These are phyloP conservation scores for Cryptococcus maquisensis DNA, from an alignment of 1,284 basidiomycete genomes.

Conservation along the genomic window DNA sequence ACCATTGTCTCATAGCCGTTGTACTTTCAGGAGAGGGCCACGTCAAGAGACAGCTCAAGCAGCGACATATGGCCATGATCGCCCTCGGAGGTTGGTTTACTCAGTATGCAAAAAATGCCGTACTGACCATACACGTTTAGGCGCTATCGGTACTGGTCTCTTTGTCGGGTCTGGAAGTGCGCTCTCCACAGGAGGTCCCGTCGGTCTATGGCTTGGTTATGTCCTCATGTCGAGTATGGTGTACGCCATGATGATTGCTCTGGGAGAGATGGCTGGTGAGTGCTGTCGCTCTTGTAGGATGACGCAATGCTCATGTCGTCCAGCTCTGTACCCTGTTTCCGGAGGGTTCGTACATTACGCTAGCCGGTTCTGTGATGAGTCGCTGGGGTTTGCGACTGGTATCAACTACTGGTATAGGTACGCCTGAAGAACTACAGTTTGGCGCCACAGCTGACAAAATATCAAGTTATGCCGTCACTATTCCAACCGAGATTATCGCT, in stretches of 20 bases:
- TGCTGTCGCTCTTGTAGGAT: background rate
- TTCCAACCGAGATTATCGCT: conserved; percentile 25
- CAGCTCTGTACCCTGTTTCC: conserved; percentile 41
- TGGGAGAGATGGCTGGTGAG: conserved; percentile 3
- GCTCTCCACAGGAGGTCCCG: conserved; percentile 51
- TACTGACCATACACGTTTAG: conserved; percentile 12
- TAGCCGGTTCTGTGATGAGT: conserved; percentile 53
- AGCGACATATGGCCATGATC: conserved; percentile 49
- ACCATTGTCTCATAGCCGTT: background rate
- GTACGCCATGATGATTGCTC: conserved; percentile 9
- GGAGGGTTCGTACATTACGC: conserved; percentile 41
- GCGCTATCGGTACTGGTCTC: conserved; percentile 44
- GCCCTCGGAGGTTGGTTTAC: conserved; percentile 46
- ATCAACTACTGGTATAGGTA: conserved; percentile 38
- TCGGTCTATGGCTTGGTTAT: conserved; percentile 44
- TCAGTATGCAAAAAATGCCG: background rate
- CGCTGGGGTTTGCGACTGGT: conserved; percentile 51
- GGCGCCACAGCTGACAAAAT: too few species aligned
- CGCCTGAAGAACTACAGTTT: background rate
- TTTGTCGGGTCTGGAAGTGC: conserved; percentile 52
- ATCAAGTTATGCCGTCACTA: conserved; percentile 19
- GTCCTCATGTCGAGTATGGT: conserved; percentile 40
- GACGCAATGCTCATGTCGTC: background rate
- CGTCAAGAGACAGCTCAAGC: conserved; percentile 22
- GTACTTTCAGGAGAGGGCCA: background rate